Evolutionary conservation across 2,329 filamentous ascomycete species (phyloP).

Genomic region (Neopestalotiopsis rosae): DNA sequence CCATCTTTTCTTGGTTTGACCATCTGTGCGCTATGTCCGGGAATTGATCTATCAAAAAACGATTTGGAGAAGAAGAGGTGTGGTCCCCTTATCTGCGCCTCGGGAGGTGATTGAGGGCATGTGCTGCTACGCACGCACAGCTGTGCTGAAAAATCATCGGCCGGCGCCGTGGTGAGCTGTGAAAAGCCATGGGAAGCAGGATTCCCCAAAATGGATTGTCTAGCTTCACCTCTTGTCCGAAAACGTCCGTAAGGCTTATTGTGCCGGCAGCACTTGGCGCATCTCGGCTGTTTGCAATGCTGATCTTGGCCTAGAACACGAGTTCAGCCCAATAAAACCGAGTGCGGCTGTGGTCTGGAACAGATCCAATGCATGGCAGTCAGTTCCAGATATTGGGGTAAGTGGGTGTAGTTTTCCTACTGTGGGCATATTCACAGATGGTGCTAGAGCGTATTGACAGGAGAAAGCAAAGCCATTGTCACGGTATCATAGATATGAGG

Average conservation of each 20-base stretch:
- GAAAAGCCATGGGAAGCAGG: neutral
- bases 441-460: no score
- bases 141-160: no score
- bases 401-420: no score
- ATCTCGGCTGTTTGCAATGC: neutral
- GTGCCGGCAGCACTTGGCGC: neutral
- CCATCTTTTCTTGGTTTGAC: neutral
- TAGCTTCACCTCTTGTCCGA: neutral
- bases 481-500: neutral
- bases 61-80: neutral
- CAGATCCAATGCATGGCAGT: no score
- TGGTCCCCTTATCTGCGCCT: neutral
- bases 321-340: neutral
- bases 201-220: neutral
- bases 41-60: neutral
- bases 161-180: neutral
- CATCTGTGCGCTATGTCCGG: neutral
- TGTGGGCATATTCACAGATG: no score
- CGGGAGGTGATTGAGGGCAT: neutral
- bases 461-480: no score
- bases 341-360: no score
- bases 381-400: no score
- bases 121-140: neutral
- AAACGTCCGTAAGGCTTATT: neutral
- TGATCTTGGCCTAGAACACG: neutral